Base-by-base conservation (phyloP, 257 asterid species). In the Solanum chiquidenum region DNA sequence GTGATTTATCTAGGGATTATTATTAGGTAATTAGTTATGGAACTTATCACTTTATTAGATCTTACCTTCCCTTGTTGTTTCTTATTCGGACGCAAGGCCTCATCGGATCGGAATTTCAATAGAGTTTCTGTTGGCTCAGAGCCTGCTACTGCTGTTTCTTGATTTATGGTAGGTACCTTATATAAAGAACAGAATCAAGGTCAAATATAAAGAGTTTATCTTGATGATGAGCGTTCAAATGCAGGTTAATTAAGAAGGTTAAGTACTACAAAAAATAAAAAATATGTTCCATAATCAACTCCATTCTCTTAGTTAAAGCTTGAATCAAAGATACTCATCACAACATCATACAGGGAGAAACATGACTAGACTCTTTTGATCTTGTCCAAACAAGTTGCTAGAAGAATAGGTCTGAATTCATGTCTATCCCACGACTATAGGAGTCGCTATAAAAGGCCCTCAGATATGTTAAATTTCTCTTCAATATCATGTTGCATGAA, bases 101-200 rank as follows among this genome's bases (percentile, higher is more conserved):
- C 84, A 86, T 89, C 95, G 7, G 98, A 94, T 20, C 96, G 93
- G 88, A 89, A 91, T 71, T 76, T 83, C 87, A n/a, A 72, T 13
- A 95, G 95, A 46, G 92, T 88, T 87, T 90, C 90, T 1, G 89
- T 91, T 62, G 93, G 93, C 85, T 88, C 93, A 84, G 92, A 35
- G 86, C 91, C 93, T 62, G 27, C 87, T 77, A 20, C 84, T 55
- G 93, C 91, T 69, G 95, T 93, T 89, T 93, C 96, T 92, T 86
- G 88, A 72, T 86, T 74, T 55, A 86, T 86, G 6, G 69, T 86
- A 27, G 88, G 88, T 20, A 72, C 42, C 88, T 86, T 6, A 18
- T 3, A 38, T 37, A 29, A 64, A 27, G 55, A 38, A 60, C 69
- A 86, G 58, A 58, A 20, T 38, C 86, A 46, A 11, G 18, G 84